A percentile compares a stretch with the other conserved stretches of the same genome.
Conservation (phyloP, 2,329 filamentous ascomycete species). For the Daldinia sp. region DNA sequence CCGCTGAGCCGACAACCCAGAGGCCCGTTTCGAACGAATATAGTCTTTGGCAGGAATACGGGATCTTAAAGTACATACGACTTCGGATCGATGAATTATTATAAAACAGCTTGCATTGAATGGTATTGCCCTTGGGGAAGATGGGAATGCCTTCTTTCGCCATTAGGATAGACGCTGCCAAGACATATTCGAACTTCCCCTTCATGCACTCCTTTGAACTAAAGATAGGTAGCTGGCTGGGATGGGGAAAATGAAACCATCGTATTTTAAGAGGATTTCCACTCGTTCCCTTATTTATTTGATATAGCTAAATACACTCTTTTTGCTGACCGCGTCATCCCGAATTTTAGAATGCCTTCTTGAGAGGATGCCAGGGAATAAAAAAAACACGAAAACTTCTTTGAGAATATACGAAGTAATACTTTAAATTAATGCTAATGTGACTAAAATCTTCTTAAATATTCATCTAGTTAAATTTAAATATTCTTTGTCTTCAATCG, state of each 20-base stretch:
- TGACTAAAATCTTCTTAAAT: no score
- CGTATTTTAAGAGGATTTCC: not conserved
- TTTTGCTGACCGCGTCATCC: not conserved
- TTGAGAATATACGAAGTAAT: not conserved
- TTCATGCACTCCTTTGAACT: not conserved
- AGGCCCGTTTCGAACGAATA: slow-evolving; percentile 1
- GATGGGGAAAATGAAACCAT: not conserved
- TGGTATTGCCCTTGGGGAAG: not conserved
- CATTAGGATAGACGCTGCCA: not conserved
- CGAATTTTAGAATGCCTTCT: not conserved
- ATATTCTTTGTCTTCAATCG: not conserved
- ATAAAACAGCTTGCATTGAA: not conserved
- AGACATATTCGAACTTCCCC: not conserved
- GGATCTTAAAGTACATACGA: slow-evolving; percentile 22
- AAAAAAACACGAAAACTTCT: not conserved
- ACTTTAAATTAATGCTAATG: no score
- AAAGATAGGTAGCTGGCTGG: not conserved
- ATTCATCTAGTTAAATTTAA: no score
- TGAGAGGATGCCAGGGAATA: not conserved
- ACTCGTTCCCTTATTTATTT: slow-evolving; percentile 2
- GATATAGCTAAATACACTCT: slow-evolving; percentile 19
- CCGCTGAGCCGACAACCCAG: not conserved
- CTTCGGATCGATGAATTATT: slow-evolving; percentile 8
- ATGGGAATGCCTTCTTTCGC: not conserved
- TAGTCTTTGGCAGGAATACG: slow-evolving; percentile 20